Conservation (phyloP, 1,284 basidiomycete species). For the Pascua guehoae region DNA sequence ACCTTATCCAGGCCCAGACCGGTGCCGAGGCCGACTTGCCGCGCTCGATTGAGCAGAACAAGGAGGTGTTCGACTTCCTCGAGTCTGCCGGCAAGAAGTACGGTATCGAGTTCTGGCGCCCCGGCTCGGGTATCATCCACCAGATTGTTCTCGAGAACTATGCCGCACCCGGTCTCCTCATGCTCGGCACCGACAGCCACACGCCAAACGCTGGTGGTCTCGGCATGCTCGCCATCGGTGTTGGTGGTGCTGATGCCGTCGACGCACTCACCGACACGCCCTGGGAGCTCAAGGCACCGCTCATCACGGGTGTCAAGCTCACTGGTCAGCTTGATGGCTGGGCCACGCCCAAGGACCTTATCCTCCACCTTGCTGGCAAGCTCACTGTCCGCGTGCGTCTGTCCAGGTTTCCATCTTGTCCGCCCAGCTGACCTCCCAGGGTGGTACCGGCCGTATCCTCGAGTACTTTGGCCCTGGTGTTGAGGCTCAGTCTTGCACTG, state of each 20-base stretch:
- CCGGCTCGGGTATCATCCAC: conserved; percentile 86
- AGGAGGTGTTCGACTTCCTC: conserved; percentile 97
- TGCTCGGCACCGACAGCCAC: conserved; percentile 78
- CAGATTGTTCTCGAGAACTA: conserved; percentile 99
- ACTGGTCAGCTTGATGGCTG: conserved; percentile 85
- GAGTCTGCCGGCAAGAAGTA: conserved; percentile 93
- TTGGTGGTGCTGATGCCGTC: conserved; percentile 97
- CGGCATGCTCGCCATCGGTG: conserved; percentile 96
- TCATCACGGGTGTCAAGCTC: conserved; percentile 84
- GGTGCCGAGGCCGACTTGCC: conserved; percentile 42
- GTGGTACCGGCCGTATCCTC: conserved; percentile 92
- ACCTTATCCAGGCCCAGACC: conserved; percentile 78
- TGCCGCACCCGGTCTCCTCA: conserved; percentile 66
- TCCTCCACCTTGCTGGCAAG: conserved; percentile 88
- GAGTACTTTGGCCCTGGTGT: conserved; percentile 99
- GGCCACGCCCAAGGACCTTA: conserved; percentile 95
- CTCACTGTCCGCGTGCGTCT: conserved; percentile 80
- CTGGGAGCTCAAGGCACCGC: conserved; percentile 96
- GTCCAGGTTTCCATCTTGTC: too few species aligned
- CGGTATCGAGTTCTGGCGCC: conserved; percentile 85
- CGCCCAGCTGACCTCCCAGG: conserved; percentile 51
- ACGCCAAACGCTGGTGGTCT: conserved; percentile 98
- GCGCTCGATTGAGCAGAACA: conserved; percentile 77
- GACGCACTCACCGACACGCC: conserved; percentile 97
- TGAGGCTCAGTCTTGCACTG: conserved; percentile 85